Evolutionary conservation across 1,284 basidiomycete genomes (phyloP).

Genomic region (Irpex rosettiformis): DNA sequence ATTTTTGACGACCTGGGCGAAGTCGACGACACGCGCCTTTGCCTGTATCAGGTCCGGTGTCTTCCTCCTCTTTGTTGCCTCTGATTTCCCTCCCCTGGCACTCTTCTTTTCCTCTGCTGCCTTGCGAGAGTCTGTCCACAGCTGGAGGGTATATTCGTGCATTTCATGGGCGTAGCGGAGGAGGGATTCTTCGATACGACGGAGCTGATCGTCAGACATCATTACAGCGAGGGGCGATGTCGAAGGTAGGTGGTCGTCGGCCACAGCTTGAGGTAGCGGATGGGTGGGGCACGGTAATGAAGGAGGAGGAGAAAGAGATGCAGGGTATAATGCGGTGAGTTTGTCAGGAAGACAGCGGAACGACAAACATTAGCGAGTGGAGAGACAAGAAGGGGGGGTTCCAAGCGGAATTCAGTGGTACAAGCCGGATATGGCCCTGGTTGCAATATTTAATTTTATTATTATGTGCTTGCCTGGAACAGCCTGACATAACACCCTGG

Average conservation of each 20-base stretch:
- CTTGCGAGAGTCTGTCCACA: constrained; percentile 24
- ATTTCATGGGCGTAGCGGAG: constrained; percentile 31
- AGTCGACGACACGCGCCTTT: neutral
- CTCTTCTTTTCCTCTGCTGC: constrained; percentile 10
- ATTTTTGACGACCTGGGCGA: neutral
- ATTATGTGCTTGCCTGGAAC: no score
- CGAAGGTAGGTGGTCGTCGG: neutral
- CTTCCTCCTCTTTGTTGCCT: constrained; percentile 8
- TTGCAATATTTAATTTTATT: constrained; percentile 3
- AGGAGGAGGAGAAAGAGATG: neutral
- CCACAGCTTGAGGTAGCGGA: neutral
- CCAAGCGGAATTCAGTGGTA: neutral
- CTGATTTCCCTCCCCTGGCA: neutral
- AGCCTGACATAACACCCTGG: no score
- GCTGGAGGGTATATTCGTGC: constrained; percentile 29
- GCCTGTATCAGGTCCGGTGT: neutral
- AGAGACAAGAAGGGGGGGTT: neutral
- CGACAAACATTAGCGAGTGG: neutral
- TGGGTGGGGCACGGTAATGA: neutral
- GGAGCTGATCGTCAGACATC: constrained; percentile 4
- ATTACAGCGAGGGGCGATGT: constrained; percentile 65
- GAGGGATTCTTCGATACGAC: constrained; percentile 38
- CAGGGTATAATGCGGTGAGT: neutral
- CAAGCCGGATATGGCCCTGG: constrained; percentile 9
- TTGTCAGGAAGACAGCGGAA: neutral